Evolutionary conservation across 208 protist species (phyloP).

Genomic region (Paratrypanosoma confusum): DNA sequence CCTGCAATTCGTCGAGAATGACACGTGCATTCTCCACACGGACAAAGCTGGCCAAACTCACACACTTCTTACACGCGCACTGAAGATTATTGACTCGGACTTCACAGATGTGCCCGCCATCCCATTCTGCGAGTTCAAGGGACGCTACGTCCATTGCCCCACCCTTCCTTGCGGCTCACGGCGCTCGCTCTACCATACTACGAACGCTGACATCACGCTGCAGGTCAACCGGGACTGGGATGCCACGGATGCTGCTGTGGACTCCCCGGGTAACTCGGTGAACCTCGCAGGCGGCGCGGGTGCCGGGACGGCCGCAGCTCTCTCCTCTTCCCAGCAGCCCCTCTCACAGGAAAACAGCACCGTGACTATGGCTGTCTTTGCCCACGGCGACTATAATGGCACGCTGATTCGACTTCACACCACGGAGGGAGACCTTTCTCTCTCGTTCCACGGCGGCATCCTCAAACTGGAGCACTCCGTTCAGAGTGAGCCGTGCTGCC

Average conservation of each 20-base stretch:
- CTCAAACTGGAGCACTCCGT: conserved; percentile 32
- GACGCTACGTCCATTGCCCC: conserved; percentile 29
- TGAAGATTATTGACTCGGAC: conserved; percentile 26
- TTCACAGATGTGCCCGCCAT: conserved; percentile 28
- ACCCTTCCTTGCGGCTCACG: conserved; percentile 35
- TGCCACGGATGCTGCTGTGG: too few species aligned
- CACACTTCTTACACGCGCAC: conserved; percentile 25
- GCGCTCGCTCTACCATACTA: conserved; percentile 20
- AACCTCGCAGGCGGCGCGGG: too few species aligned
- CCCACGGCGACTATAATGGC: conserved; percentile 52
- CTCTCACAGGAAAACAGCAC: too few species aligned
- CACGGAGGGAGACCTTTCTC: conserved; percentile 20
- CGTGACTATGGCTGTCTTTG: too few species aligned
- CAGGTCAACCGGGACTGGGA: too few species aligned
- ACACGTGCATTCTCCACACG: conserved; percentile 37
- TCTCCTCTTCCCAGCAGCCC: too few species aligned
- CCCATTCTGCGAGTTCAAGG: conserved; percentile 24
- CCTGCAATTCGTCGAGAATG: conserved; percentile 53
- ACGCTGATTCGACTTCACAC: conserved; percentile 31
- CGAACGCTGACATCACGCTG: too few species aligned
- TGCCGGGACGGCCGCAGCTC: too few species aligned
- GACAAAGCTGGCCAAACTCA: conserved; percentile 37
- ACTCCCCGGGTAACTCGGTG: too few species aligned
- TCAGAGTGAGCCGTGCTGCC: conserved; percentile 37
- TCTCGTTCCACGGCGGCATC: conserved; percentile 15